phyloP scores from a whole-genome alignment of 768 basidiomycete genomes.

The Lyophyllum shimeji region DNA sequence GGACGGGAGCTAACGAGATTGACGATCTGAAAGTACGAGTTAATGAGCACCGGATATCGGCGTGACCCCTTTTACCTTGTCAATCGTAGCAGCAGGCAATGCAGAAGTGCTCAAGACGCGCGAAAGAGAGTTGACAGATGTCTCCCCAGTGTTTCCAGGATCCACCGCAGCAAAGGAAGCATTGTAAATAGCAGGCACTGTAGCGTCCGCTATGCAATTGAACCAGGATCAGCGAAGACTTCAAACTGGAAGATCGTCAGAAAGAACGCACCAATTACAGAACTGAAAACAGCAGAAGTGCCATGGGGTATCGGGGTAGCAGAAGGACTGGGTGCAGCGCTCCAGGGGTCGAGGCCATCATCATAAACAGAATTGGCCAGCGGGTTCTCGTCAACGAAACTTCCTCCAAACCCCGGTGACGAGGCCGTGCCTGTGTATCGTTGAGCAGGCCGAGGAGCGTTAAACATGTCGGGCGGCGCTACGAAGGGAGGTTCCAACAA shows the following conservation, averaged over 20 bases:
- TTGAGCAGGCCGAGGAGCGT: constrained; percentile 74
- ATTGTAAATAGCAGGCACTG: constrained; percentile 76
- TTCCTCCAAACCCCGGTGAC: constrained; percentile 57
- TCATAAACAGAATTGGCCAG: constrained; percentile 74
- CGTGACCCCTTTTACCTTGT: constrained; percentile 54
- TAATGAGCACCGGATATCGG: background rate
- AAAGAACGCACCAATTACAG: constrained; percentile 60
- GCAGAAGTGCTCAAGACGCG: constrained; percentile 76
- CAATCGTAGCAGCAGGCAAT: constrained; percentile 80
- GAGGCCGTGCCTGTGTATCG: constrained; percentile 59
- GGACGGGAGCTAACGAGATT: constrained; percentile 82
- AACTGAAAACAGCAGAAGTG: constrained; percentile 55
- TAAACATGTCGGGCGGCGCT: constrained; percentile 59
- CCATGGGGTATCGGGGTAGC: constrained; percentile 57
- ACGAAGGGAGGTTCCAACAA: background rate
- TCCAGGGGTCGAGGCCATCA: constrained; percentile 82
- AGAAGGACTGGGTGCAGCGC: constrained; percentile 68
- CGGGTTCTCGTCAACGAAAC: constrained; percentile 78
- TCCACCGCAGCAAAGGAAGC: constrained; percentile 74
- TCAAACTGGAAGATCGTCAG: background rate
- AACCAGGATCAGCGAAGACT: constrained; percentile 2
- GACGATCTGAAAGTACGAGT: constrained; percentile 63
- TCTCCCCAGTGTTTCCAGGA: constrained; percentile 67
- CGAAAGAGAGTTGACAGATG: constrained; percentile 80
- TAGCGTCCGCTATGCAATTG: constrained; percentile 64